Evolutionary conservation across 768 basidiomycete species (phyloP).

Genomic region (Myochromella boudieri): DNA sequence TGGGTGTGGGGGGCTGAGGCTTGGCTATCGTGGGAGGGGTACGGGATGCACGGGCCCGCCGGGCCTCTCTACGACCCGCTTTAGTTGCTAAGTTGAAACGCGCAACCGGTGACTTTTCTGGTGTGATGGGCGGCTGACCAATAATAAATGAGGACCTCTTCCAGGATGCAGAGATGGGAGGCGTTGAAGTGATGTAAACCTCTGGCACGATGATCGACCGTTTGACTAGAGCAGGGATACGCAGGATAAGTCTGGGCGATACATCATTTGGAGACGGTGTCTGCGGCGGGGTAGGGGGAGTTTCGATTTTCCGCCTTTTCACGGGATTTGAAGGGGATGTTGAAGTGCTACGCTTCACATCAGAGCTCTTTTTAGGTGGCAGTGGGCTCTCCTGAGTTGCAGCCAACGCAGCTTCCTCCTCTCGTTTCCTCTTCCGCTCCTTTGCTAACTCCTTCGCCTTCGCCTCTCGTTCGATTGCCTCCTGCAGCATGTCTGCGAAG

Average conservation of each 20-base stretch:
- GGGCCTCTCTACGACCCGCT: constrained; percentile 13
- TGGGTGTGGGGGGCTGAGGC: neutral
- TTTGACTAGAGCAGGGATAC: constrained; percentile 17
- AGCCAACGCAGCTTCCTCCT: constrained; percentile 39
- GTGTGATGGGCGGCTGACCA: constrained; percentile 14
- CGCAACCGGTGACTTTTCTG: constrained; percentile 17
- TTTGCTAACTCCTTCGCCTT: constrained; percentile 51
- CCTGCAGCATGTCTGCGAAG: constrained; percentile 63
- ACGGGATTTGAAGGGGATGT: constrained; percentile 6
- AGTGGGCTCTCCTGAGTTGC: constrained; percentile 4
- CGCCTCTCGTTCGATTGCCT: constrained; percentile 56
- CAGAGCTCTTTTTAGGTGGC: constrained; percentile 1
- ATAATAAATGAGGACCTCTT: constrained; percentile 1
- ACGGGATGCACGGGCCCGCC: constrained; percentile 8
- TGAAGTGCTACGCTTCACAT: constrained; percentile 12
- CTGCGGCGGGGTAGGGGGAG: constrained; percentile 18
- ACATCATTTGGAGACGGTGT: constrained; percentile 8
- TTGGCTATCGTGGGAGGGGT: neutral
- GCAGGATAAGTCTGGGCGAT: constrained; percentile 10
- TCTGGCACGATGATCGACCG: constrained; percentile 10
- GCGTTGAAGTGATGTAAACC: constrained; percentile 13
- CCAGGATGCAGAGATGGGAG: constrained; percentile 4
- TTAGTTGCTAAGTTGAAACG: constrained; percentile 13
- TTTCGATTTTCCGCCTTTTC: constrained; percentile 17
- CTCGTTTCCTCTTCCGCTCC: constrained; percentile 58